phyloP scores from a whole-genome alignment of 2,329 filamentous ascomycete species.

The Colletotrichum sojae region DNA sequence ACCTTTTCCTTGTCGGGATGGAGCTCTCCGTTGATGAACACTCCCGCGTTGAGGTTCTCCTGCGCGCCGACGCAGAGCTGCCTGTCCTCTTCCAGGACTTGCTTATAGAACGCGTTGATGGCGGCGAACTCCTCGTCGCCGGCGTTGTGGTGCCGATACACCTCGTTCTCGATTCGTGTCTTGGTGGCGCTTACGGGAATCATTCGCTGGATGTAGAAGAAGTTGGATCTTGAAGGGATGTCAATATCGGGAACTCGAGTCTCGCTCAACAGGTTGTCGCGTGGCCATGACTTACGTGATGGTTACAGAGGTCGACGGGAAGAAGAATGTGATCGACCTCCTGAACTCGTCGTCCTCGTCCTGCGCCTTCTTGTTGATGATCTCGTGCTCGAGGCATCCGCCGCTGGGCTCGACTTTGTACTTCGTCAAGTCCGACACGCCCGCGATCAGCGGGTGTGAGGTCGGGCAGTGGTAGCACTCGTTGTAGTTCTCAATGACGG shows the following conservation, averaged over 20 bases:
- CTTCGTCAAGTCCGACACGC: conserved; percentile 59
- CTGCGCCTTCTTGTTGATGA: conserved; percentile 54
- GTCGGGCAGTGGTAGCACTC: conserved; percentile 64
- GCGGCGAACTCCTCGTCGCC: conserved; percentile 61
- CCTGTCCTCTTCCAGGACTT: conserved; percentile 67
- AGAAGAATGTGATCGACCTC: conserved; percentile 35
- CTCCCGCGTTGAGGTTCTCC: conserved; percentile 63
- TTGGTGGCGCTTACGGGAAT: conserved; percentile 59
- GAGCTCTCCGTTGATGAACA: conserved; percentile 66
- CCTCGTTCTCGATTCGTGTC: conserved; percentile 64
- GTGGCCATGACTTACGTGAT: conserved; percentile 50
- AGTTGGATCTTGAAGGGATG: conserved; percentile 58
- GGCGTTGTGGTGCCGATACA: conserved; percentile 64
- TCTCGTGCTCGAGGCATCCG: conserved; percentile 54
- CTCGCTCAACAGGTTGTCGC: conserved; percentile 44
- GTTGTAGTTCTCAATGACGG: conserved; percentile 64
- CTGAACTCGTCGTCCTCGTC: conserved; percentile 45
- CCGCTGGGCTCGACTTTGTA: conserved; percentile 56
- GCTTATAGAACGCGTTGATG: conserved; percentile 64
- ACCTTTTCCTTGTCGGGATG: conserved; percentile 67
- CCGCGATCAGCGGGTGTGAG: conserved; percentile 61
- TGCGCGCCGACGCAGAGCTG: conserved; percentile 64
- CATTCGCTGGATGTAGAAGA: conserved; percentile 67
- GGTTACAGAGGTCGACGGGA: conserved; percentile 27
- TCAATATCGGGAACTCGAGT: conserved; percentile 57